Percentiles rank a stretch among this genome's conserved stretches.
Evolutionary conservation across 164 flowering plant genomes (phyloP).

Genomic region (Macadamia integrifolia): DNA sequence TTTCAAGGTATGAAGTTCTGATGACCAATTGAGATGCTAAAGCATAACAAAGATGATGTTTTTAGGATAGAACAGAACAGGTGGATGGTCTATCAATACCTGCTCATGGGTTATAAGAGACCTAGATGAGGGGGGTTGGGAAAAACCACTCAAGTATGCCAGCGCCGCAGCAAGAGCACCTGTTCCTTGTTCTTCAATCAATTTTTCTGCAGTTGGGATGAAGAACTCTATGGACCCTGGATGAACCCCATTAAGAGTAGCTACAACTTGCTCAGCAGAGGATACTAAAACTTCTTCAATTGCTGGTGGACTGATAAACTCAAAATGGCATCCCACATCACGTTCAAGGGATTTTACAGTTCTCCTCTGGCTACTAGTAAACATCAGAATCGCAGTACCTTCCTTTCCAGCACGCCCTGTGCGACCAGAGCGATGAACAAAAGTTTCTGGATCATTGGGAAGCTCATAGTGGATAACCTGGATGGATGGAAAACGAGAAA

Average conservation of each 20-base stretch:
- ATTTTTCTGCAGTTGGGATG: conserved; percentile 73
- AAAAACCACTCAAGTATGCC: conserved; percentile 93
- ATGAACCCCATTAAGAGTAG: conserved; percentile 90
- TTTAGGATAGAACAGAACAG: not conserved
- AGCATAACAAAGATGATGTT: too few relatives aligned
- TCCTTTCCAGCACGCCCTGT: conserved; percentile 98
- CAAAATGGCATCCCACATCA: conserved; percentile 76
- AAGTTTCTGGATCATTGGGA: conserved; percentile 70
- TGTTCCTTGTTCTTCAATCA: conserved; percentile 74
- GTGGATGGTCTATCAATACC: conserved; percentile 29
- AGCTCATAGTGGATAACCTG: conserved; percentile 84
- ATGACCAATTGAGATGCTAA: too few relatives aligned
- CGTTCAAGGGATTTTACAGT: conserved; percentile 53
- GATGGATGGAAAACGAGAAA: too few relatives aligned
- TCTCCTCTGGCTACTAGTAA: conserved; percentile 53
- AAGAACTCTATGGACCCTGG: conserved; percentile 75
- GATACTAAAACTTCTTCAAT: conserved; percentile 76
- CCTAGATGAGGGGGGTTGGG: conserved; percentile 88
- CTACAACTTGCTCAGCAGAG: conserved; percentile 86
- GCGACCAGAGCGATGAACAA: conserved; percentile 94
- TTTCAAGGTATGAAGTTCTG: too few relatives aligned
- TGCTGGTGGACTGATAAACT: conserved; percentile 74
- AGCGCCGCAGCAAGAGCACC: conserved; percentile 93
- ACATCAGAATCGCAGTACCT: conserved; percentile 76
- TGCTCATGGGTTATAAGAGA: conserved; percentile 89